A percentile compares a stretch with the other conserved stretches of the same genome.
Conservation (phyloP, 2,329 filamentous ascomycete species). For the Tympanopsis confertula region DNA sequence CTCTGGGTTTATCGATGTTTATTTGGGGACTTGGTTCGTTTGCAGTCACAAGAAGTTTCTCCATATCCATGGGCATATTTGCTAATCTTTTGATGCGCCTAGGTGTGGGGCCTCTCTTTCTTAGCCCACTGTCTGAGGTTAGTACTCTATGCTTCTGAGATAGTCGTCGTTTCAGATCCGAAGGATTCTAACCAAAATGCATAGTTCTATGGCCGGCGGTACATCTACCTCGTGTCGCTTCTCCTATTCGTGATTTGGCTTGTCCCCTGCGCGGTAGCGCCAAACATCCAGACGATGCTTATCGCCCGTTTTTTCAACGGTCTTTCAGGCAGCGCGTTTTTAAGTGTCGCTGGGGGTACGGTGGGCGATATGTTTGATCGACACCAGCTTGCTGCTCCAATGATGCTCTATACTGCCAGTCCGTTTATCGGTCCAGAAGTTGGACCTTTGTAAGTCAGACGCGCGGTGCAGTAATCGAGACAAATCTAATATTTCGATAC, state of each 20-base stretch:
- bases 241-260: slow-evolving; percentile 67
- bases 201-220: slow-evolving; percentile 69
- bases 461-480: not conserved
- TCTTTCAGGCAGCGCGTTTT: slow-evolving; percentile 55
- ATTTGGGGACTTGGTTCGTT: slow-evolving; percentile 58
- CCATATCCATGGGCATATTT: slow-evolving; percentile 34
- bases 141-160: slow-evolving; percentile 3
- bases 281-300: slow-evolving; percentile 71
- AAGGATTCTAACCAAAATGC: slow-evolving; percentile 5
- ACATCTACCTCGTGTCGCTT: slow-evolving; percentile 70
- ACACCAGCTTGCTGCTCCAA: slow-evolving; percentile 62
- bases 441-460: slow-evolving; percentile 31
- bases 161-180: slow-evolving; percentile 3
- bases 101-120: slow-evolving; percentile 48
- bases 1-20: slow-evolving; percentile 71
- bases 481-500: not conserved
- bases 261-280: slow-evolving; percentile 70
- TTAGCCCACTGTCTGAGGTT: slow-evolving; percentile 51
- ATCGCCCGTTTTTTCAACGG: slow-evolving; percentile 69
- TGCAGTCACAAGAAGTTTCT: slow-evolving; percentile 35
- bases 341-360: slow-evolving; percentile 71
- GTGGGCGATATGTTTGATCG: slow-evolving; percentile 69
- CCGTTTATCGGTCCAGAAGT: slow-evolving; percentile 52
- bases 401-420: slow-evolving; percentile 66
- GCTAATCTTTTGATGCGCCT: slow-evolving; percentile 11